Evolutionary conservation across 2,329 filamentous ascomycete species (phyloP), one percentile per base, ranked within the genome.

Genomic region (Delphinella strobiligena): DNA sequence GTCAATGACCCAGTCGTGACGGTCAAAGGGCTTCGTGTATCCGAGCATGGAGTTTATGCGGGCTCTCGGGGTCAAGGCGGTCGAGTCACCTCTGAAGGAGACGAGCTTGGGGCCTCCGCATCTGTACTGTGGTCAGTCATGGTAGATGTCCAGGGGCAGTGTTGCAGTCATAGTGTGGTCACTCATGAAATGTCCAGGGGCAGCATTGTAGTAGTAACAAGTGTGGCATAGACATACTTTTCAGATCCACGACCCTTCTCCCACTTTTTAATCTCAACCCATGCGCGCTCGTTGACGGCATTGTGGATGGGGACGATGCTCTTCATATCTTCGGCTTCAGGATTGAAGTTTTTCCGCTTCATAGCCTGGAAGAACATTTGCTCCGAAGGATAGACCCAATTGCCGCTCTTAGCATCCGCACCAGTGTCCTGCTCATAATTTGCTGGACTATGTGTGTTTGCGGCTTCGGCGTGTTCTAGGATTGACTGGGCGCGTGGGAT

Each of bases 321-420:
- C 53, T 75, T 80, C 80, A 95, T 95, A 61, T 94, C 87, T 4
- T 71, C 67, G 1, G 74, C 75, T 11, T 70, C 66, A 19, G 74
- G 79, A 45, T 78, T 75, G 65, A 87, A 80, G 32, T 80, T 82
- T 62, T 98, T 98, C 56, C 89, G 80, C 67, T 82, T 78, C 78
- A 98, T 89, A 33, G 91, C 91, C 35, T 93, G 84, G 65, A 96
- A 96, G 69, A 98, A 98, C 78, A 95, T 93, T 55, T 84, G 82
- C 60, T 96, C 89, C 0, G 83, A 91, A 0, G 91, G 91, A 61
- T 98, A 98, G 45, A 98, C 80, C 91, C 91, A 98, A 60, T 95
- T 94, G 1, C 89, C 89, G 0, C 75, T 75, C 29, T 65, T 58
- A 37, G 70, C 66, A 52, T 85, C 78, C 16, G 77, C 70, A 45